Conservation (phyloP, 2,329 filamentous ascomycete species). For the Coniochaeta ligniaria region DNA sequence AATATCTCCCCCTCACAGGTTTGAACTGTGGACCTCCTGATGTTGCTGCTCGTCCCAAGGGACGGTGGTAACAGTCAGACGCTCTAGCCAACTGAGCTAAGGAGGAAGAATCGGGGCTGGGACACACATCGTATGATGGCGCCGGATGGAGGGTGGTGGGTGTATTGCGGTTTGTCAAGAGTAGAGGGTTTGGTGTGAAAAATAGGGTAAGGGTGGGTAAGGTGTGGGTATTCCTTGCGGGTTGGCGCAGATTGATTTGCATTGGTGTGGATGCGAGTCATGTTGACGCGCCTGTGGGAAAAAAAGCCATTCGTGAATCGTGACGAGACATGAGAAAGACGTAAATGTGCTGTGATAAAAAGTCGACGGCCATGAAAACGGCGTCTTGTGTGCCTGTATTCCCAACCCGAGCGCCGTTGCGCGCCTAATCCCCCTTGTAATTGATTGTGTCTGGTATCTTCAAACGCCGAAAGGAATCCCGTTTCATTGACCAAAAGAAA, state of each 20-base stretch:
- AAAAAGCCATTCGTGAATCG: background rate
- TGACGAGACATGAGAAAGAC: too few species aligned
- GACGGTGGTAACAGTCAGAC: background rate
- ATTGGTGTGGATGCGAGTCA: background rate
- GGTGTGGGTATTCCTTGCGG: background rate
- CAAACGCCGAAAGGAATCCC: background rate
- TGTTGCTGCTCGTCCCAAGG: background rate
- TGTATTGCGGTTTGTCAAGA: background rate
- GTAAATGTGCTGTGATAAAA: too few species aligned
- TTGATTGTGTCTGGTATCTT: background rate
- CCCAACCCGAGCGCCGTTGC: background rate
- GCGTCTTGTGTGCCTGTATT: background rate
- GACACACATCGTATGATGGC: background rate
- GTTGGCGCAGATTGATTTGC: background rate
- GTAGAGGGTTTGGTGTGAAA: background rate
- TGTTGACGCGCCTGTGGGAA: background rate
- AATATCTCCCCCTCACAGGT: background rate
- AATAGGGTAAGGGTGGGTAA: background rate
- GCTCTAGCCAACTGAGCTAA: conserved; percentile 1
- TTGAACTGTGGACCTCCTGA: background rate
- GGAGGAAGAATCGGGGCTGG: background rate
- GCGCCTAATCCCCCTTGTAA: background rate
- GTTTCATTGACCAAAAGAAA: background rate
- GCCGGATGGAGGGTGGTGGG: background rate
- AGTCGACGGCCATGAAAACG: too few species aligned